Percentiles rank a stretch among this genome's conserved stretches.
Evolutionary conservation across 441 rosid genomes (phyloP).

Genomic region (Geranium incanum): DNA sequence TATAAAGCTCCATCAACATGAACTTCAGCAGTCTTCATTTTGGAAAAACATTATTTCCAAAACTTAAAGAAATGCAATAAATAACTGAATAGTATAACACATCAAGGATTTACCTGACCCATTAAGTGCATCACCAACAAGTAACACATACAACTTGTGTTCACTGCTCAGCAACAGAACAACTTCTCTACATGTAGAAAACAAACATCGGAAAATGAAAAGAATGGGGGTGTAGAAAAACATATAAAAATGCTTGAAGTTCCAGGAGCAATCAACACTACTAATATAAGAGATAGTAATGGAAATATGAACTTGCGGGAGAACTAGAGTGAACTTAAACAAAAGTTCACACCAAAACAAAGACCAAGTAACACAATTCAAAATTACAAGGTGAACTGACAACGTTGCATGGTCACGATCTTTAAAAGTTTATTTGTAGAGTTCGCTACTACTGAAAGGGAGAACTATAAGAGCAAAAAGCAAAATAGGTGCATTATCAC

Average conservation of each 20-base stretch:
- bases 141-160: conserved; percentile 60
- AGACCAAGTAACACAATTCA: neutral
- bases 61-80: conserved; percentile 15
- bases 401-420: neutral
- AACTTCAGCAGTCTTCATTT: conserved; percentile 23
- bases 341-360: neutral
- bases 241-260: neutral
- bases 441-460: neutral
- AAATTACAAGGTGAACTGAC: neutral
- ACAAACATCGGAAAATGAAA: conserved; percentile 13
- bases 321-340: neutral
- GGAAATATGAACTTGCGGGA: neutral
- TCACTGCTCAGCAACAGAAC: conserved; percentile 55
- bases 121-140: conserved; percentile 46
- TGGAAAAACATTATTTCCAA: conserved; percentile 19
- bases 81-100: conserved; percentile 19
- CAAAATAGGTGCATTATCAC: neutral
- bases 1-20: conserved; percentile 32
- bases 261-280: neutral
- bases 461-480: conserved; percentile 1
- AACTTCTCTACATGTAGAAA: conserved; percentile 51
- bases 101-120: conserved; percentile 53
- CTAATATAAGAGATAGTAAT: neutral
- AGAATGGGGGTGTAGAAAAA: neutral
- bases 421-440: neutral